Conservation (phyloP, 1,139 yeast species). For the Hyphopichia burtonii region DNA sequence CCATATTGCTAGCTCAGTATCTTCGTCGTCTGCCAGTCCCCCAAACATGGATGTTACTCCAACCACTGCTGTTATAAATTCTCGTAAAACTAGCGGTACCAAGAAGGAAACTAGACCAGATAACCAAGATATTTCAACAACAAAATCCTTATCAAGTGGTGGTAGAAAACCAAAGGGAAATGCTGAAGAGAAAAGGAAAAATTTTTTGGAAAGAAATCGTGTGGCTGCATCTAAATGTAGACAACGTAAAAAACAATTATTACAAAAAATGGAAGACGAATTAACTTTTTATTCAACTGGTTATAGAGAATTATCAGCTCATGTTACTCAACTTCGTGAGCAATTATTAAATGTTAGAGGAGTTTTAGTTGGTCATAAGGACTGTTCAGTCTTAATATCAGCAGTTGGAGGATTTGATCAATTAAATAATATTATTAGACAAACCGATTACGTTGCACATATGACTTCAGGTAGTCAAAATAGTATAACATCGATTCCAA, state of each 20-base stretch:
- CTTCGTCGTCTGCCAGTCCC: not conserved
- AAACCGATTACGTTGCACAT: constrained; percentile 28
- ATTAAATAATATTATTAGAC: constrained; percentile 31
- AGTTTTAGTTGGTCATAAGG: constrained; percentile 37
- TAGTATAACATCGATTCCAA: constrained; percentile 26
- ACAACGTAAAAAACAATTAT: constrained; percentile 88
- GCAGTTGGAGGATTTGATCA: constrained; percentile 41
- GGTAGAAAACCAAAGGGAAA: not conserved
- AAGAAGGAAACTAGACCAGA: not conserved
- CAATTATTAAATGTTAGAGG: constrained; percentile 54
- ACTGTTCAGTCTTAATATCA: constrained; percentile 33
- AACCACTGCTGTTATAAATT: not conserved
- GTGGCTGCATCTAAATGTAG: constrained; percentile 96
- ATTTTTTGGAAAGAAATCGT: constrained; percentile 85
- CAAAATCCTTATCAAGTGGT: not conserved
- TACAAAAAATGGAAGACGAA: constrained; percentile 80
- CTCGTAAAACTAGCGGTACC: not conserved
- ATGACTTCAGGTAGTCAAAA: constrained; percentile 17
- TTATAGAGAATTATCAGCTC: constrained; percentile 63
- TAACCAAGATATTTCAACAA: not conserved
- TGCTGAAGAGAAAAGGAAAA: constrained; percentile 63
- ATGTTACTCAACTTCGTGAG: constrained; percentile 56
- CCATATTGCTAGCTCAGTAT: not conserved
- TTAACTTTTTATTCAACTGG: constrained; percentile 66
- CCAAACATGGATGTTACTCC: not conserved